Evolutionary conservation across 495 filamentous ascomycete genomes (phyloP), one percentile per base, ranked within the genome.

Genomic region (Lasiosphaeris hirsuta): DNA sequence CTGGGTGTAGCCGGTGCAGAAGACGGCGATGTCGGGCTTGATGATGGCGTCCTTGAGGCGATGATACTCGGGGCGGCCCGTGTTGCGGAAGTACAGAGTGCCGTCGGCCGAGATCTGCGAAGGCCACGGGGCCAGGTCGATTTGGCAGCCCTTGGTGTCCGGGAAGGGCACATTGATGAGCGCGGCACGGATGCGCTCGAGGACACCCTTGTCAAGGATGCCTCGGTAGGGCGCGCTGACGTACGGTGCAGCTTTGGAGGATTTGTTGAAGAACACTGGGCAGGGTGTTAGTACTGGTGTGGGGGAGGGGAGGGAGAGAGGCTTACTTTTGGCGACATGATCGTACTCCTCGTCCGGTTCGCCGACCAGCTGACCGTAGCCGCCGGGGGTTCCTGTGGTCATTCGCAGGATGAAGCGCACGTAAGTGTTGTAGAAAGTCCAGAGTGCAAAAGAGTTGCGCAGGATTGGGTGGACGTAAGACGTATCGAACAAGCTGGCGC

Each of bases 401-500:
- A 75, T 63, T 70, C 72, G 74, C 14, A 71, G 60, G 18, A 69
- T 69, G n/a, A 58, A 61, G 45, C 71, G 69, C 42, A 74, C 70
- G 18, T 71, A 73, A 34, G 54, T 57, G 45, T 76, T 68, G 61
- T 76, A 78, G 47, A 70, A 71, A 15, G 64, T 63, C 74, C 74
- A 76, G 5, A 70, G 60, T 8, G 73, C 62, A 51, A 67, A 60
- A n/a, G 65, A 68, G 50, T 68, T 59, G 4, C 69, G 58, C 0
- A 79, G 64, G 35, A 71, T 61, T 6, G 69, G 75, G 51, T 79
- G 77, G 10, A 79, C 74, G 51, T 79, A 79, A 5, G 75, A 65
- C 0, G 75, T 77, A 55, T 79, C 77, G 55, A 79, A 78, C n/a
- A 79, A 60, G 44, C 69, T 72, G 8, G 74, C 74, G 19, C 72